These are phyloP conservation scores for Omphalotus guepiniiformis DNA, from an alignment of 768 basidiomycete species.

Conservation along the genomic window DNA sequence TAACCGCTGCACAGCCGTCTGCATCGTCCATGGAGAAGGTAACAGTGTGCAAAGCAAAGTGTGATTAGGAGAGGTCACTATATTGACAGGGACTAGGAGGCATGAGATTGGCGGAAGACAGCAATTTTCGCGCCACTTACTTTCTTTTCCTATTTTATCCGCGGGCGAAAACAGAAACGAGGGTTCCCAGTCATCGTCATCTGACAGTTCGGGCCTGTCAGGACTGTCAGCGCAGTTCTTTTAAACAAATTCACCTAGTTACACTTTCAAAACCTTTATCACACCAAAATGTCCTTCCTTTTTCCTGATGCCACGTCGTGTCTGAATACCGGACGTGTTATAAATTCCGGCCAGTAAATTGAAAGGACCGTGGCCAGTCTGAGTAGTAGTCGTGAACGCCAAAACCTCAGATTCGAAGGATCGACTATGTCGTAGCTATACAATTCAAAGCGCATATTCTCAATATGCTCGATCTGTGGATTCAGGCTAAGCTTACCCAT, in stretches of 20 bases:
- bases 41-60: slow-evolving; percentile 52
- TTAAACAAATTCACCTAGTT: slow-evolving; percentile 14
- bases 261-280: slow-evolving; percentile 53
- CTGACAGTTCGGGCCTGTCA: slow-evolving; percentile 49
- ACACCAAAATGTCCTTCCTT: slow-evolving; percentile 40
- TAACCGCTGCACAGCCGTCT: slow-evolving; percentile 39
- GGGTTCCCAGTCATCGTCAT: slow-evolving; percentile 48
- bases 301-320: slow-evolving; percentile 24
- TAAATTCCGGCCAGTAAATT: slow-evolving; percentile 45
- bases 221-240: background rate
- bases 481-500: slow-evolving; percentile 34
- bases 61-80: slow-evolving; percentile 55
- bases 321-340: slow-evolving; percentile 39
- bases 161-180: slow-evolving; percentile 40
- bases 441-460: background rate
- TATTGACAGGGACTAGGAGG: slow-evolving; percentile 54
- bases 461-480: background rate
- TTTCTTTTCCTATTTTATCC: slow-evolving; percentile 41
- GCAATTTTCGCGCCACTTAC: slow-evolving; percentile 30
- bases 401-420: background rate
- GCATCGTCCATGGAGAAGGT: slow-evolving; percentile 34
- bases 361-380: too few species aligned
- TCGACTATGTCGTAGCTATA: background rate
- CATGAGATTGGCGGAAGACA: slow-evolving; percentile 2
- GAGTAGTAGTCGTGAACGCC: background rate